Percentiles rank a stretch among this genome's conserved stretches.
Evolutionary conservation across 768 basidiomycete species (phyloP).

Genomic region (Tulasnella sp.): DNA sequence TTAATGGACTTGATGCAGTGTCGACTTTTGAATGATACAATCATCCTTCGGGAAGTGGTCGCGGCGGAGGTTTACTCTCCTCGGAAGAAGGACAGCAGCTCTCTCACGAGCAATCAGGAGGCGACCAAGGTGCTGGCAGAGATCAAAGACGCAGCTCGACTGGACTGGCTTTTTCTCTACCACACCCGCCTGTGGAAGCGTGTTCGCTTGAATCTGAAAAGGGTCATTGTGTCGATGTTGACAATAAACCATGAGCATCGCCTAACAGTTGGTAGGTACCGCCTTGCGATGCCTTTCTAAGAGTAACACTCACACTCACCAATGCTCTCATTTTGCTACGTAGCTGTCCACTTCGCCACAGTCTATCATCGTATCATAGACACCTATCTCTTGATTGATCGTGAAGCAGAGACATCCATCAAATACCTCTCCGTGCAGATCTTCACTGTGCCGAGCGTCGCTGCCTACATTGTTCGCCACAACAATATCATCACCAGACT

Average conservation of each 20-base stretch:
- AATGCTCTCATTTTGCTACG: background rate
- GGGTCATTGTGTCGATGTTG: constrained; percentile 67
- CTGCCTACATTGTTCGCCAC: constrained; percentile 62
- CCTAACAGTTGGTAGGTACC: constrained; percentile 58
- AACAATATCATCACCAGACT: constrained; percentile 66
- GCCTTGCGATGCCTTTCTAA: background rate
- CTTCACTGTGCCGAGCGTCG: constrained; percentile 83
- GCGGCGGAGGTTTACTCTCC: constrained; percentile 57
- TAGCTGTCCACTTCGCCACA: constrained; percentile 74
- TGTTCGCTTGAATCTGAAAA: constrained; percentile 68
- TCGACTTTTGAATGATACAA: constrained; percentile 45
- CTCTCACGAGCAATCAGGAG: constrained; percentile 33
- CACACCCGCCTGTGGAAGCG: constrained; percentile 81
- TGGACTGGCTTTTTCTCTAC: constrained; percentile 70
- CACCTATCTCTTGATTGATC: constrained; percentile 82
- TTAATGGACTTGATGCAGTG: constrained; percentile 68
- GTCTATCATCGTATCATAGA: constrained; percentile 83
- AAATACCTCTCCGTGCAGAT: constrained; percentile 88
- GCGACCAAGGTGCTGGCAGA: constrained; percentile 30
- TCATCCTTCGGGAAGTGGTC: constrained; percentile 62
- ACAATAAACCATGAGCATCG: constrained; percentile 65
- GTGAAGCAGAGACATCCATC: constrained; percentile 91
- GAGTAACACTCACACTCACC: background rate
- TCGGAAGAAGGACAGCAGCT: constrained; percentile 42
- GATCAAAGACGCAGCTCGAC: constrained; percentile 42